Evolutionary conservation across 31 red algal species (phyloP), one percentile per base, ranked within the genome.

Genomic region (Porphyra umbilicalis): DNA sequence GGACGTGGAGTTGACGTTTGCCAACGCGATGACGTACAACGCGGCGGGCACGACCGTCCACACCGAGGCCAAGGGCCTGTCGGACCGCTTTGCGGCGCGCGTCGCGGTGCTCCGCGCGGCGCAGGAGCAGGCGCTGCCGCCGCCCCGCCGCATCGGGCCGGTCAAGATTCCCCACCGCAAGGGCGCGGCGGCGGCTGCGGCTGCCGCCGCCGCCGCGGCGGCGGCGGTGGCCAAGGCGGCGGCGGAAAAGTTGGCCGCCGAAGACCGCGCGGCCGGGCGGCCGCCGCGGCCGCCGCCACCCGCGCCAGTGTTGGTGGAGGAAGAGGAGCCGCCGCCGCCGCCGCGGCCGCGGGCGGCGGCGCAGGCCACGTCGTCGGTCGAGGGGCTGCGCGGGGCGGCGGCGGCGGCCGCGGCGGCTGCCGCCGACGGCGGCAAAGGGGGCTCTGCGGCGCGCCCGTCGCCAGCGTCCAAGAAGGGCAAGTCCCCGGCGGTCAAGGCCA

Each of bases 21-120:
- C 85, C 37, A 94, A 94, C 77, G 89, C 87, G 39, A 90, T 90
- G 85, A 37, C 76, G 29, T 94, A 94, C 82, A 94, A 94, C 71
- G 92, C 57, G 6, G 57, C 25, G 14, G 57, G 57, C 57, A 71
- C 57, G 4, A 1, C 57, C 57, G 25, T 71, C 57, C 57, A 71
- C 57, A 29, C 57, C 10, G 57, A 71, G 57, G 57, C 57, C 25
- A 71, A 71, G 25, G 57, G 25, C 2, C 14, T 71, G 13, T 18
- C 57, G 25, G 30, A 18, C 30, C 57, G 57, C 2, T 71, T 71
- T 71, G 25, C 57, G 11, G 57, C 25, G 57, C 57, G 57, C 30
- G 57, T 71, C 25, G 57, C 57, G 25, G 57, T 29, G 0, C 30
- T 71, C 25, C 25, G 30, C 57, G 57, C 57, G 57, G 25, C 57